Conservation (phyloP, 306 rosid species). For the Castanopsis chinensis region DNA sequence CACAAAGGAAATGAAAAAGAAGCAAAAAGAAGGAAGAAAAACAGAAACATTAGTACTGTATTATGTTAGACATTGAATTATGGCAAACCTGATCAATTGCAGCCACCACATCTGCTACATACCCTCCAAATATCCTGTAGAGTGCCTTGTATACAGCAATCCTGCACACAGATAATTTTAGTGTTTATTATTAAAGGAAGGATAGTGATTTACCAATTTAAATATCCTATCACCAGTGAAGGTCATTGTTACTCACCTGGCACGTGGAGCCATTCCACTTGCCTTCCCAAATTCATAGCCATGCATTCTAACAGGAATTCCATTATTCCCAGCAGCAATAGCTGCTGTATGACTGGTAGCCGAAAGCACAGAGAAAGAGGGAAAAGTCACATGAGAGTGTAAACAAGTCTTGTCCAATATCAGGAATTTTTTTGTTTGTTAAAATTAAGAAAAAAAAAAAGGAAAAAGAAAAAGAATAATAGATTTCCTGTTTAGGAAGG, state of each 20-base stretch:
- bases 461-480: neutral
- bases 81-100: constrained; percentile 91
- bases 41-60: constrained; percentile 3
- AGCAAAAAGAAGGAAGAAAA: neutral
- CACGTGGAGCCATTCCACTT: constrained; percentile 99
- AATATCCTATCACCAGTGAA: constrained; percentile 10
- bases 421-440: neutral
- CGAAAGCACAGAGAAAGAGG: constrained; percentile 17
- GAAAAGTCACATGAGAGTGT: constrained; percentile 6
- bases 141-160: constrained; percentile 98
- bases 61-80: constrained; percentile 13
- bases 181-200: constrained; percentile 20
- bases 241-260: constrained; percentile 66
- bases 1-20: neutral
- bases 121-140: constrained; percentile 95
- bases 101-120: constrained; percentile 95
- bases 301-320: constrained; percentile 90
- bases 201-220: constrained; percentile 24
- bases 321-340: constrained; percentile 99
- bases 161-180: constrained; percentile 48
- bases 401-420: neutral
- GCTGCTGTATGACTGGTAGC: constrained; percentile 90
- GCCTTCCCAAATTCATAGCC: constrained; percentile 98
- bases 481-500: neutral
- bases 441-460: neutral